Evolutionary conservation across 495 filamentous ascomycete species (phyloP), one percentile per base, ranked within the genome.

Genomic region (Penicillium cataractarum): DNA sequence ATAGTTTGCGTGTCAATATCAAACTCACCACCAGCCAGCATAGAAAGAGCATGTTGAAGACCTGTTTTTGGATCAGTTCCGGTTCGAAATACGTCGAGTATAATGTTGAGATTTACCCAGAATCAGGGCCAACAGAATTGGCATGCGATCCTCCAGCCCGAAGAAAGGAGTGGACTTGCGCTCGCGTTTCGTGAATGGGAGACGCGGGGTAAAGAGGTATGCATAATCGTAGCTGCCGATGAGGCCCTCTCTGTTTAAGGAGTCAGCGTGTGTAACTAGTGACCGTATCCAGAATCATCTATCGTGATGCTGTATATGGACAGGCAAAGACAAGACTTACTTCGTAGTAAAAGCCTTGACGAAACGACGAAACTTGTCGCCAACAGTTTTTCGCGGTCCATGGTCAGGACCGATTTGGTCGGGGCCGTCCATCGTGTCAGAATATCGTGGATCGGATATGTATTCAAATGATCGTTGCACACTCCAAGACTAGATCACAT

Each of bases 191-290:
- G 94, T 87, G 77, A 96, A 97, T 3, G 93, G 93, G 13, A 97
- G 71, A 58, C 92, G 91, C 6, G 93, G 93, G 46, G 80, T 85
- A 75, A 92, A 92, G 19, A 90, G 79, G 72, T 85, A 87, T 49
- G 76, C 87, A 85, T 97, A 97, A 78, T 97, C 91, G 72, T 97
- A 97, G 64, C 87, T 80, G 33, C 93, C 93, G 62, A 97, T 72
- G 31, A 97, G 81, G 9, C 93, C 92, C 1, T 92, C 86, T 57
- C 80, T 87, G 24, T 54, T 12, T 3, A 22, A 32, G 13, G 29
- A 6, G 50, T 54, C 26, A 52, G 42, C 21, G 12, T 22, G 0
- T 44, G 40, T n/a, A 27, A 17, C 26, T 29, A 8, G 24, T 24
- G n/a, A 29, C 5, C 10, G 3, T 50, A 15, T n/a, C 24, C 10